phyloP scores from a whole-genome alignment of 805 yeast species.

The Blastobotrys parvus region DNA sequence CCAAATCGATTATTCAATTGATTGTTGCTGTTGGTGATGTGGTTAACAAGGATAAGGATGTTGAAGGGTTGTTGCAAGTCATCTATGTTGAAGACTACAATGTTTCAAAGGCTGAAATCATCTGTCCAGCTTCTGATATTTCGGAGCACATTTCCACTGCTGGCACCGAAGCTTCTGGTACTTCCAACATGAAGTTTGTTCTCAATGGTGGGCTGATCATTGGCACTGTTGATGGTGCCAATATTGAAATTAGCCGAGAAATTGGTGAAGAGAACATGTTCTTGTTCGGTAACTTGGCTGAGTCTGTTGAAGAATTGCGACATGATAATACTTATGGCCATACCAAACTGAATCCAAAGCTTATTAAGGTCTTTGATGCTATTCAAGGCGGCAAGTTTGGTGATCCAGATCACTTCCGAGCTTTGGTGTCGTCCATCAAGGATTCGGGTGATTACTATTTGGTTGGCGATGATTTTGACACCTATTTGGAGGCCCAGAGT shows the following conservation, averaged over 20 bases:
- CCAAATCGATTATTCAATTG: constrained; percentile 80
- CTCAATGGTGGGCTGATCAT: constrained; percentile 88
- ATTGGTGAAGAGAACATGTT: constrained; percentile 90
- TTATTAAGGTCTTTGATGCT: constrained; percentile 53
- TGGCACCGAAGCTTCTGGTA: constrained; percentile 95
- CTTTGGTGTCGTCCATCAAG: constrained; percentile 60
- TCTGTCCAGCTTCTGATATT: constrained; percentile 82
- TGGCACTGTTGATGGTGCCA: constrained; percentile 97
- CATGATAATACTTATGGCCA: constrained; percentile 61
- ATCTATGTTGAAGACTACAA: constrained; percentile 88
- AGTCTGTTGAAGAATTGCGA: constrained; percentile 80
- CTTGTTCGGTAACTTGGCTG: constrained; percentile 84
- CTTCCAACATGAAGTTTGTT: constrained; percentile 93
- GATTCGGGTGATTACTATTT: constrained; percentile 78
- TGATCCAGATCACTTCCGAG: constrained; percentile 46
- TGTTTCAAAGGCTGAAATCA: constrained; percentile 88
- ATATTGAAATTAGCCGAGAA: constrained; percentile 89
- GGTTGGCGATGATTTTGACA: constrained; percentile 83
- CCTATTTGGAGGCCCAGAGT: constrained; percentile 74
- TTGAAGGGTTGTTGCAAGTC: constrained; percentile 72
- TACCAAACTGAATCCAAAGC: constrained; percentile 48
- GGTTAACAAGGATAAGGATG: constrained; percentile 66
- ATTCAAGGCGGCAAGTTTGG: constrained; percentile 71
- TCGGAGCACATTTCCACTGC: constrained; percentile 95
- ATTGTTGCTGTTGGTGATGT: constrained; percentile 75